These are phyloP conservation scores for Tricholomella constricta DNA, from an alignment of 768 basidiomycete species.

Conservation along the genomic window DNA sequence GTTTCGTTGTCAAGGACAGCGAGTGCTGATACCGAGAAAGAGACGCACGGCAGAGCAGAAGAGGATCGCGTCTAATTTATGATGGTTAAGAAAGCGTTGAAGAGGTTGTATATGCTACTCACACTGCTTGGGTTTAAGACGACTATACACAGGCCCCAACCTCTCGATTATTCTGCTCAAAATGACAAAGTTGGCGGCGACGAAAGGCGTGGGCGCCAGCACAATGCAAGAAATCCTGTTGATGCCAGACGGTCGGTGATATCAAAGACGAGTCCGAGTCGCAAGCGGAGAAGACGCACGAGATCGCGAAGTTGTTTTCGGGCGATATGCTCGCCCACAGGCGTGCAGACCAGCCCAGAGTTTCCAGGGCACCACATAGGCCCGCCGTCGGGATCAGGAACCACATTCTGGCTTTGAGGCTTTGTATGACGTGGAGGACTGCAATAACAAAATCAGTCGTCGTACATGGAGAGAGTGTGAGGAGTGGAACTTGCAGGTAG, in stretches of 20 bases:
- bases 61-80: slow-evolving; percentile 33
- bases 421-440: slow-evolving; percentile 50
- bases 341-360: slow-evolving; percentile 58
- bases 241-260: not conserved
- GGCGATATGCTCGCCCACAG: slow-evolving; percentile 51
- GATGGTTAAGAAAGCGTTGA: not conserved
- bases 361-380: slow-evolving; percentile 49
- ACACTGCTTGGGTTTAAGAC: slow-evolving; percentile 45
- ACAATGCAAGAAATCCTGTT: slow-evolving; percentile 46
- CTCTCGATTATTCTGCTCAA: slow-evolving; percentile 44
- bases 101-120: slow-evolving; percentile 10
- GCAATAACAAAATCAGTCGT: not conserved
- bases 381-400: slow-evolving; percentile 51
- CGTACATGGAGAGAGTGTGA: too few relatives aligned
- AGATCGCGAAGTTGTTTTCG: too few relatives aligned
- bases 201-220: slow-evolving; percentile 54
- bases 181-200: slow-evolving; percentile 58
- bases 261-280: too few relatives aligned
- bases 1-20: not conserved
- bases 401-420: slow-evolving; percentile 45
- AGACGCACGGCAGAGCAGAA: slow-evolving; percentile 35
- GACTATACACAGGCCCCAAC: slow-evolving; percentile 50
- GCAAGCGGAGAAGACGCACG: too few relatives aligned
- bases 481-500: slow-evolving; percentile 34
- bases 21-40: not conserved